Percentiles rank a stretch among this genome's conserved stretches.
Conservation (phyloP, 2,329 filamentous ascomycete species). For the Sclerotinia glacialis region DNA sequence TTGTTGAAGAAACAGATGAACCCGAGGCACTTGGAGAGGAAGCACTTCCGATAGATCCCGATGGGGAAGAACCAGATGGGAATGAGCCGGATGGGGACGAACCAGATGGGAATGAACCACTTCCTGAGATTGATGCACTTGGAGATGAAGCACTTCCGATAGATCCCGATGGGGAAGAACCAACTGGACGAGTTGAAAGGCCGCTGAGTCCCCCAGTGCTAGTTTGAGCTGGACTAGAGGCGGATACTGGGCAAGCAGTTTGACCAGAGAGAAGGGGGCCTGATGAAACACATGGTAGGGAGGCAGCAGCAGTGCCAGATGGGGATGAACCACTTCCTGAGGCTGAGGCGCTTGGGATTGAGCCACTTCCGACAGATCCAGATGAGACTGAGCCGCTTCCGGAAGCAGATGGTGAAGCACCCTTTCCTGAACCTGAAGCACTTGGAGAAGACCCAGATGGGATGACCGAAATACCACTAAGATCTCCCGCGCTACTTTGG, state of each 20-base stretch:
- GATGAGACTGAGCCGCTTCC: not conserved
- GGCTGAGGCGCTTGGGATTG: not conserved
- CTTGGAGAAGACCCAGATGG: not conserved
- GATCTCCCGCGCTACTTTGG: not conserved
- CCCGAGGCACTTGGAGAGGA: not conserved
- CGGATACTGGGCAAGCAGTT: slow-evolving; percentile 1
- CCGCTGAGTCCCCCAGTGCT: not conserved
- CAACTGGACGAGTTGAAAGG: not conserved
- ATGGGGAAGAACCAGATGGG: not conserved
- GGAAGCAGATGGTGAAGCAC: not conserved
- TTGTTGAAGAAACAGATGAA: not conserved
- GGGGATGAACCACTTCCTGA: not conserved
- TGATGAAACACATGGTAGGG: not conserved
- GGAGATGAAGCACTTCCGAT: not conserved
- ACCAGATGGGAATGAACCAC: not conserved
- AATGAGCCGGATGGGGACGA: not conserved
- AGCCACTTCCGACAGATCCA: not conserved
- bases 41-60: not conserved
- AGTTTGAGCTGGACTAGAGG: not conserved
- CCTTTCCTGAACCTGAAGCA: not conserved
- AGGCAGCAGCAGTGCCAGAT: not conserved
- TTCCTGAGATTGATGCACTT: not conserved
- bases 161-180: not conserved
- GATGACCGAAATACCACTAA: not conserved
- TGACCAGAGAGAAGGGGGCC: not conserved